Conservation (phyloP, 106 monocot species). For the Phalaenopsis equestris region DNA sequence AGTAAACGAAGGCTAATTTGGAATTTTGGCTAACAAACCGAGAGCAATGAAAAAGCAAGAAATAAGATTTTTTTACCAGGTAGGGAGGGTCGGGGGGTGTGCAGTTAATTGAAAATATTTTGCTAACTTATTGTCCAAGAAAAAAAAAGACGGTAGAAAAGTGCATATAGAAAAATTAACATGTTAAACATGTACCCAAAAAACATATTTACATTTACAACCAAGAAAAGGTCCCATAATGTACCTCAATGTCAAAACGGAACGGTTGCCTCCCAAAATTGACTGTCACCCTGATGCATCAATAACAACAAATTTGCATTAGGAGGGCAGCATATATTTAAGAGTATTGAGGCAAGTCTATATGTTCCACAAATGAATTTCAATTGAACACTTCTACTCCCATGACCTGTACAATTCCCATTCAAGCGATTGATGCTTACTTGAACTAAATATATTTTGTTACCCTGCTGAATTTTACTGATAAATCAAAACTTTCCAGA, state of each 20-base stretch:
- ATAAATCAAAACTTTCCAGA: too few relatives aligned
- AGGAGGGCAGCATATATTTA: background rate
- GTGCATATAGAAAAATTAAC: background rate
- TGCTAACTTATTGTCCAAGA: background rate
- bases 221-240: background rate
- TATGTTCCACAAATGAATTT: background rate
- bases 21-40: background rate
- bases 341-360: background rate
- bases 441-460: background rate
- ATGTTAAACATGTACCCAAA: background rate
- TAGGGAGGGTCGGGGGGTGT: background rate
- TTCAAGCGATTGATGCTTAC: background rate
- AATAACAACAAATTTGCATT: background rate
- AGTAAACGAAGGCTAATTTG: background rate
- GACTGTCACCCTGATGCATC: constrained; percentile 56
- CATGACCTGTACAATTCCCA: background rate
- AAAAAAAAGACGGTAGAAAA: background rate
- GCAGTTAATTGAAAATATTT: background rate
- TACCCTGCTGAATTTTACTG: background rate
- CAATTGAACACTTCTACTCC: background rate
- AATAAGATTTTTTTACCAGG: background rate
- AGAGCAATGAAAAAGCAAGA: background rate
- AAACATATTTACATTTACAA: background rate
- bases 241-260: constrained; percentile 85
- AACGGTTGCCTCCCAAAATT: constrained; percentile 91